Evolutionary conservation across 495 filamentous ascomycete species (phyloP).

Genomic region (Penicillium bovifimosum): DNA sequence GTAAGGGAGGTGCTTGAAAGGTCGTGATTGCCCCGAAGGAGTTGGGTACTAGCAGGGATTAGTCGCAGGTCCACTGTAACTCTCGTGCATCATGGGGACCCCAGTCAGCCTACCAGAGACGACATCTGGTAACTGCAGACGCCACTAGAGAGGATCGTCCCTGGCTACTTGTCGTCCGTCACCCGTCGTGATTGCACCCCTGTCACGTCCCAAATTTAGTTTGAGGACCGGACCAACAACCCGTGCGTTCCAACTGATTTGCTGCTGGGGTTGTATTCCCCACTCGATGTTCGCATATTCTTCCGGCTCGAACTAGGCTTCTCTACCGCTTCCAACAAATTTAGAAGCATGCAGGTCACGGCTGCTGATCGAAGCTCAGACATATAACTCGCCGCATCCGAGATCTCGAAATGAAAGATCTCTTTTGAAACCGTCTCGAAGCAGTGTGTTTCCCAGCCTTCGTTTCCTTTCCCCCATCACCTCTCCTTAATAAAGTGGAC

Average conservation of each 20-base stretch:
- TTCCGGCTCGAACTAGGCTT: neutral
- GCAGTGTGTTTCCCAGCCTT: conserved; percentile 3
- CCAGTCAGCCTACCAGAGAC: neutral
- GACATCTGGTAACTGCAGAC: neutral
- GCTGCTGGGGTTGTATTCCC: conserved; percentile 10
- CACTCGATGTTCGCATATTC: conserved; percentile 19
- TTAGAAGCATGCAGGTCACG: conserved; percentile 12
- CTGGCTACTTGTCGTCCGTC: conserved; percentile 3
- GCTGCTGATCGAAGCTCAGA: conserved; percentile 11
- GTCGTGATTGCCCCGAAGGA: conserved; percentile 2
- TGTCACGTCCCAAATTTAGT: conserved; percentile 23
- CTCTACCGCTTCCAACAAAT: conserved; percentile 7
- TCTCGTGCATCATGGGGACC: conserved; percentile 3
- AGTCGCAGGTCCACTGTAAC: conserved; percentile 1
- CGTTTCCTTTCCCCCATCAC: conserved; percentile 9
- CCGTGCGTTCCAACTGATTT: conserved; percentile 8
- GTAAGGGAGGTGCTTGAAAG: neutral
- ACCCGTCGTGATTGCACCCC: conserved; percentile 7
- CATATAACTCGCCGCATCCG: conserved; percentile 12
- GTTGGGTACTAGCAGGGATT: conserved; percentile 1
- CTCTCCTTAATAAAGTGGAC: conserved; percentile 13
- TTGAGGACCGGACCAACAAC: conserved; percentile 4
- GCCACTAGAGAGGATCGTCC: neutral
- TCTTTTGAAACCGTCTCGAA: conserved; percentile 5
- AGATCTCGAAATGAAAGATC: conserved; percentile 11